phyloP scores from a whole-genome alignment of 2,329 filamentous ascomycete species.

The Claviceps sp. region DNA sequence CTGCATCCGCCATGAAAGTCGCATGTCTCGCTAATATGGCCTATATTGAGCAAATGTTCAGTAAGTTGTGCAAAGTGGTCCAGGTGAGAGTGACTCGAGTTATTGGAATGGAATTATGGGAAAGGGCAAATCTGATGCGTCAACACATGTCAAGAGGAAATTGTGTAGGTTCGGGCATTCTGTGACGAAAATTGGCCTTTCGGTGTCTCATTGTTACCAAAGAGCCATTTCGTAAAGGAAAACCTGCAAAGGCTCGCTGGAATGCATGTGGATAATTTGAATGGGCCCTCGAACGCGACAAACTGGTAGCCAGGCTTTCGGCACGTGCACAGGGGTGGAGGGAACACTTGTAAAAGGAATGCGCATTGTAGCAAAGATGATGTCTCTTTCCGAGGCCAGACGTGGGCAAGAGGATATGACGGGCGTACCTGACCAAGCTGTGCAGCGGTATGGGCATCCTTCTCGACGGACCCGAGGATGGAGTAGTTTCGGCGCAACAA shows the following conservation, averaged over 20 bases:
- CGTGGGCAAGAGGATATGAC: background rate
- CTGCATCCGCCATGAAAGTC: constrained; percentile 83
- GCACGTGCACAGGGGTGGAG: background rate
- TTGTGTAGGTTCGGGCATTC: background rate
- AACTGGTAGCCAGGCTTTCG: background rate
- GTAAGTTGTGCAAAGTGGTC: constrained; percentile 30
- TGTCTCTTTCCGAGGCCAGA: background rate
- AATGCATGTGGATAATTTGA: constrained; percentile 3
- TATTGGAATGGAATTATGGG: background rate
- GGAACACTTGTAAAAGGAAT: background rate
- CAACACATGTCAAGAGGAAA: background rate
- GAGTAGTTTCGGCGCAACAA: constrained; percentile 70
- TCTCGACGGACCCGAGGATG: constrained; percentile 69
- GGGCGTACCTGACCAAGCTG: constrained; percentile 75
- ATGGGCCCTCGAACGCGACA: background rate
- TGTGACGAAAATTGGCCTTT: too few relatives aligned
- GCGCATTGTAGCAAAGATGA: background rate
- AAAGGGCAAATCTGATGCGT: background rate
- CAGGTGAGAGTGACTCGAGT: background rate
- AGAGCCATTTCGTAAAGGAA: background rate
- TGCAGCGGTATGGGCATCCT: constrained; percentile 75
- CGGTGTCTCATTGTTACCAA: background rate
- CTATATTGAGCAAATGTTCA: constrained; percentile 61
- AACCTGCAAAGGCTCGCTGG: background rate
- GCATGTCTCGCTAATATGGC: constrained; percentile 85